Percentiles rank a stretch among this genome's conserved stretches.
phyloP scores from a whole-genome alignment of 208 protist species.

The Trypanosoma grayi region DNA sequence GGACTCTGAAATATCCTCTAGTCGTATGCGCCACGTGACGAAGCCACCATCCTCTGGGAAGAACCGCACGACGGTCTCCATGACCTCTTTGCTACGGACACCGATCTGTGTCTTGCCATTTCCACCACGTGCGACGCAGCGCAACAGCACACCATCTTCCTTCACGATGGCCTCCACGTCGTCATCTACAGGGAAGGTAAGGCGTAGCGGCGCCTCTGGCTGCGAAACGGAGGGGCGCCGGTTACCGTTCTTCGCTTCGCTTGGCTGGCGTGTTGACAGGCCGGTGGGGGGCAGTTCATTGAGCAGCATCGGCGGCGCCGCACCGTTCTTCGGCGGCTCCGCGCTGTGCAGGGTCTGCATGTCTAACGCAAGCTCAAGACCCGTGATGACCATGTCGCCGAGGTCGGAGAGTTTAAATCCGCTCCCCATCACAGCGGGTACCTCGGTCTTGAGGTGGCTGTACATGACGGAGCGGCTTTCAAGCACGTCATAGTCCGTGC shows the following conservation, averaged over 20 bases:
- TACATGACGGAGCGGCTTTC: conserved; percentile 39
- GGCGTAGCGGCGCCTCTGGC: conserved; percentile 11
- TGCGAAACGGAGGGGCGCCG: neutral
- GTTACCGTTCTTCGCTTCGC: conserved; percentile 1
- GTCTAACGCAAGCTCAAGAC: conserved; percentile 58
- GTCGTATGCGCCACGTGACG: conserved; percentile 68
- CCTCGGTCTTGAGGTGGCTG: conserved; percentile 30
- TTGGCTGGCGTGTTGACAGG: conserved; percentile 12
- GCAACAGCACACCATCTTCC: conserved; percentile 55
- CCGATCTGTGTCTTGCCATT: conserved; percentile 57
- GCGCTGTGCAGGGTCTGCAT: conserved; percentile 20
- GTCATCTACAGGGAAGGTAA: conserved; percentile 66
- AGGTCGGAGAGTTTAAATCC: conserved; percentile 57
- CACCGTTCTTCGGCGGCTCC: neutral
- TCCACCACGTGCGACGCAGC: conserved; percentile 40
- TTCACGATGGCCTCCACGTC: conserved; percentile 58
- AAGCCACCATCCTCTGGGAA: conserved; percentile 56
- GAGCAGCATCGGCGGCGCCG: neutral
- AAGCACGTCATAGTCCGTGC: conserved; percentile 68
- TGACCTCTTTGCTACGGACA: conserved; percentile 72
- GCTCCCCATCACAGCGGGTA: conserved; percentile 42
- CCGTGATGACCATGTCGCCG: conserved; percentile 46
- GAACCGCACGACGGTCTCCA: conserved; percentile 31
- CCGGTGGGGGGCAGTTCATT: neutral
- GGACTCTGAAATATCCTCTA: conserved; percentile 59